Evolutionary conservation across 306 rosid genomes (phyloP).

Genomic region (Hippophae gyantsensis): DNA sequence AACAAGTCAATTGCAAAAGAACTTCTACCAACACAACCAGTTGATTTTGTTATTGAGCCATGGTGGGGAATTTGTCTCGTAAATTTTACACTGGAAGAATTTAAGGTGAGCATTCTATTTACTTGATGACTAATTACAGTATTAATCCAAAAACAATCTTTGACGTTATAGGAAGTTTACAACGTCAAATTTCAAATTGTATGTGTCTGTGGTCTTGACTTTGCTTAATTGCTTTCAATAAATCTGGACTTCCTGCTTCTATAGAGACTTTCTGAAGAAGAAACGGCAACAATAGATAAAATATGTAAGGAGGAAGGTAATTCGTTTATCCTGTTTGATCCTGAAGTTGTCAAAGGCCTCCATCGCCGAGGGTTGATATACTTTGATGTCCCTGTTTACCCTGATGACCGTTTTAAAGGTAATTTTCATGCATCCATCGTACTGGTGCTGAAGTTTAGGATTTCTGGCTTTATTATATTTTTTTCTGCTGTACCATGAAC

Average conservation of each 20-base stretch:
- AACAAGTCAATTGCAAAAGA: constrained; percentile 96
- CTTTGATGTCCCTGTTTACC: constrained; percentile 78
- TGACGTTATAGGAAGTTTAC: constrained; percentile 3
- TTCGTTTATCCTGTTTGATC: constrained; percentile 61
- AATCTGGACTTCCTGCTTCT: constrained; percentile 14
- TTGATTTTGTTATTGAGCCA: constrained; percentile 75
- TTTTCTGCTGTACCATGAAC: constrained; percentile 2
- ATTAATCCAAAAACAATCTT: constrained; percentile 10
- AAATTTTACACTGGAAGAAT: constrained; percentile 93
- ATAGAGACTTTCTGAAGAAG: constrained; percentile 88
- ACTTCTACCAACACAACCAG: constrained; percentile 77
- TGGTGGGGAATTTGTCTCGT: constrained; percentile 98
- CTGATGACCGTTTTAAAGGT: constrained; percentile 85
- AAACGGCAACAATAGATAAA: constrained; percentile 76
- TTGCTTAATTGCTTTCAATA: constrained; percentile 13
- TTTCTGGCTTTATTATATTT: background rate
- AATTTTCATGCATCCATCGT: constrained; percentile 11
- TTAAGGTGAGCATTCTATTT: constrained; percentile 59
- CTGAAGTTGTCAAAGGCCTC: constrained; percentile 55
- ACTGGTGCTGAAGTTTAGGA: constrained; percentile 6
- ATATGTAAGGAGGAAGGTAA: constrained; percentile 77
- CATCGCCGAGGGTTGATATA: constrained; percentile 60
- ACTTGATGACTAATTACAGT: background rate
- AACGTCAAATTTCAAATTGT: background rate
- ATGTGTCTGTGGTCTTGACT: constrained; percentile 6